Base-by-base conservation (phyloP, 768 basidiomycete species). In the Russula dissimulans region DNA sequence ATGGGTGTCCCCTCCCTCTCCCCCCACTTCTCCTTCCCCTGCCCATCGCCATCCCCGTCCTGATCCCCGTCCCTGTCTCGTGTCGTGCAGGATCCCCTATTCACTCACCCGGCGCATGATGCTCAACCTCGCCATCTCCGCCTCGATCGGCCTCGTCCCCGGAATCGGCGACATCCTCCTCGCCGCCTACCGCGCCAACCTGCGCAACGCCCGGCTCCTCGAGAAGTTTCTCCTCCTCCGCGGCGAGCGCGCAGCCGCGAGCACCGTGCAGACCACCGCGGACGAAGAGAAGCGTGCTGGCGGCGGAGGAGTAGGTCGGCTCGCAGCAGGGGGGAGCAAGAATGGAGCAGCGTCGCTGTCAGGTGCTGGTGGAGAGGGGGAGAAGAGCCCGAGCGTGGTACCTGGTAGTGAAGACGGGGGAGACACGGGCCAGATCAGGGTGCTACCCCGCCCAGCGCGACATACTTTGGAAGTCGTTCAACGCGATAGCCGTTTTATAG, bases 141-240 rank as follows among this genome's bases (percentile, higher is more conserved):
- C 82, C 5, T 76, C 75, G 0, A 75, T 89, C 12, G 87, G 91
- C 1, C 69, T 85, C 48, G 56, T 95, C 3, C 92, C 92, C 0
- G 56, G 87, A 45, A 76, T 81, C 3, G 94, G 94, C 4, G 91
- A 94, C 71, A 65, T 97, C 31, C 67, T 84, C 1, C 72, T 94
- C 39, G 91, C 89, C 1, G 71, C 81, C 3, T 95, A 77, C 78
- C 95, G 93, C 70, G 84, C 92, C 18, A 97, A 97, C 72, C 88
- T 85, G 15, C 79, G 95, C 61, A 97, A 97, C 67, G 94, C 91
- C 11, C 81, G 81, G 5, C 74, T 97, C 50, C 77, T 97, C 49
- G 91, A 95, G 68, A 91, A 93, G 70, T 93, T 82, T 71, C 73
- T 97, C 56, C 79, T 86, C 39, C 77, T 90, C 34, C 78, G 94